Evolutionary conservation across 345 rosid genomes (phyloP).

Genomic region (Diplotaxis tenuifolia): DNA sequence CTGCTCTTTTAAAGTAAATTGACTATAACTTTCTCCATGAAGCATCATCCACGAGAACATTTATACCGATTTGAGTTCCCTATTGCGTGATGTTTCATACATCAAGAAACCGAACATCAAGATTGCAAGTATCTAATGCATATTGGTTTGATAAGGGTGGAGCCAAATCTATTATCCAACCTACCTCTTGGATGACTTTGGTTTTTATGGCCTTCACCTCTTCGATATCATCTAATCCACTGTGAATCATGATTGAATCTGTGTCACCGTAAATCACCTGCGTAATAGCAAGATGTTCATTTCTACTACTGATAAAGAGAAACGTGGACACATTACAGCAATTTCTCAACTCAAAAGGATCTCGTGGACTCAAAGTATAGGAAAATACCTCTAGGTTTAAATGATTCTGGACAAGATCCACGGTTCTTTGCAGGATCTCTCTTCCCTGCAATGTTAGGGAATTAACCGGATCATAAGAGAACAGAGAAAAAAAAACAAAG

Average conservation of each 20-base stretch:
- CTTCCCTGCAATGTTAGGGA: slow-evolving; percentile 65
- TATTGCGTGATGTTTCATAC: slow-evolving; percentile 2
- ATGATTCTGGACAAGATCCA: slow-evolving; percentile 91
- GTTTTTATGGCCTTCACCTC: slow-evolving; percentile 80
- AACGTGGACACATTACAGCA: slow-evolving; percentile 9
- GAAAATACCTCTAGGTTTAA: slow-evolving; percentile 79
- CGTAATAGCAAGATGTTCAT: slow-evolving; percentile 33
- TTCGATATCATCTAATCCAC: slow-evolving; percentile 77
- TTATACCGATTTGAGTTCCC: not conserved
- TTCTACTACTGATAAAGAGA: slow-evolving; percentile 25
- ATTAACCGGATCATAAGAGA: not conserved
- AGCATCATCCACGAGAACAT: not conserved
- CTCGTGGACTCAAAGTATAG: slow-evolving; percentile 26
- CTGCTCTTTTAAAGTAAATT: not conserved
- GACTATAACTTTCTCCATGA: not conserved
- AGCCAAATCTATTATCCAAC: slow-evolving; percentile 22
- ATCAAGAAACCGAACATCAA: slow-evolving; percentile 9
- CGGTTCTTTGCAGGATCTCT: slow-evolving; percentile 93
- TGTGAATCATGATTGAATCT: slow-evolving; percentile 97
- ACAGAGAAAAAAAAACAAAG: not conserved
- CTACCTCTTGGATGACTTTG: slow-evolving; percentile 91
- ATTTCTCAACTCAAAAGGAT: slow-evolving; percentile 16
- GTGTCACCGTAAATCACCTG: slow-evolving; percentile 99
- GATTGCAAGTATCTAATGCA: not conserved
- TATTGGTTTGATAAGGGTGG: not conserved